Conservation (phyloP, 192 early-diverging fungal species). For the Gryganskiella cystojenkinii region DNA sequence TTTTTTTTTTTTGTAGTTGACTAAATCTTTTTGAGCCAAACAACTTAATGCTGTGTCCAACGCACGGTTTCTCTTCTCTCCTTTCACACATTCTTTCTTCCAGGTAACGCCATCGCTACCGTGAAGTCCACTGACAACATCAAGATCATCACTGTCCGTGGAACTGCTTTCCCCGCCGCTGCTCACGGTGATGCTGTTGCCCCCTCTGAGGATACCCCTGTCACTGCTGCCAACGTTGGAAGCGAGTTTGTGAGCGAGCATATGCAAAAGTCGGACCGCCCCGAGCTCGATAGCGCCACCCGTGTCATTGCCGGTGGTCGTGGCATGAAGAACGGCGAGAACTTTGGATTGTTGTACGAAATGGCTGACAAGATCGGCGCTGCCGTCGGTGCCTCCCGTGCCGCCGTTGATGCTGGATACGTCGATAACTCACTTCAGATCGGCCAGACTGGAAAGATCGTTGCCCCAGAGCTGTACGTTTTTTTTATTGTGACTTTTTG, state of each 20-base stretch:
- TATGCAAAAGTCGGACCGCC: constrained; percentile 93
- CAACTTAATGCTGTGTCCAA: background rate
- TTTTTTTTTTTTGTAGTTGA: constrained; percentile 1
- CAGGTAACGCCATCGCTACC: constrained; percentile 95
- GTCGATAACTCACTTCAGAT: constrained; percentile 97
- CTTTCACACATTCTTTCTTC: constrained; percentile 3
- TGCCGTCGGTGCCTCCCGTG: constrained; percentile 96
- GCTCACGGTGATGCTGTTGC: constrained; percentile 63
- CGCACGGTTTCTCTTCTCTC: background rate
- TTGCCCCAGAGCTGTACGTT: constrained; percentile 81
- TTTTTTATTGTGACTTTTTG: constrained; percentile 1
- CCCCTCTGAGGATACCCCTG: constrained; percentile 74
- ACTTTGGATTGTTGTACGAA: constrained; percentile 89
- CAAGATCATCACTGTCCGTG: constrained; percentile 92
- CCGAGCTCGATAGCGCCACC: constrained; percentile 88
- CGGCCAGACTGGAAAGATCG: constrained; percentile 98
- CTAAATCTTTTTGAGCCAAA: background rate
- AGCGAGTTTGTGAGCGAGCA: constrained; percentile 92
- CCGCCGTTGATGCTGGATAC: constrained; percentile 97
- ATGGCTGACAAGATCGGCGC: constrained; percentile 95
- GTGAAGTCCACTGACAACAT: constrained; percentile 90
- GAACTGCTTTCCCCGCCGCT: constrained; percentile 86
- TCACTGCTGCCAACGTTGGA: constrained; percentile 57
- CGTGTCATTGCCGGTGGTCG: constrained; percentile 95
- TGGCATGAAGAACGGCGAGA: constrained; percentile 95